phyloP scores from a whole-genome alignment of 176 grass and related monocot genomes.

The Olyra latifolia region DNA sequence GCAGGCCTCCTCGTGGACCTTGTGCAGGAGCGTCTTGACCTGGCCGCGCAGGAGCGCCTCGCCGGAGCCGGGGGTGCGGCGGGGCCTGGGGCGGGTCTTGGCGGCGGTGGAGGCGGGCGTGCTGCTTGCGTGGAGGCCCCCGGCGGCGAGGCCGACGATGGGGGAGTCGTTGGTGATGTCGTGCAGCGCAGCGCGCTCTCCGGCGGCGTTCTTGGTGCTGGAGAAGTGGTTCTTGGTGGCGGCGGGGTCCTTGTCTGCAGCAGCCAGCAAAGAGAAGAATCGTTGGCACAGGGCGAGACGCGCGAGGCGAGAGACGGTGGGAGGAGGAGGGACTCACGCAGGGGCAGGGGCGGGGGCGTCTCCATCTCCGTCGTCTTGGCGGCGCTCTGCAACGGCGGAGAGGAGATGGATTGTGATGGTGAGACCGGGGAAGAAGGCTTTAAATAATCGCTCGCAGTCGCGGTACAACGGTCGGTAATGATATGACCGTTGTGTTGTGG shows the following conservation, averaged over 20 bases:
- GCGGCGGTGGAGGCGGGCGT: constrained; percentile 41
- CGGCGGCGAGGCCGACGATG: constrained; percentile 67
- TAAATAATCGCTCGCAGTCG: too few relatives aligned
- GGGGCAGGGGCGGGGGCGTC: too few relatives aligned
- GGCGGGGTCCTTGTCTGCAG: background rate
- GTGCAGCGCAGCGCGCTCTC: constrained; percentile 53
- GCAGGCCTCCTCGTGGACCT: constrained; percentile 66
- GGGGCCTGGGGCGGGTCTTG: constrained; percentile 39
- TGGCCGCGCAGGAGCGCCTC: constrained; percentile 85
- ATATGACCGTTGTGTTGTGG: too few relatives aligned
- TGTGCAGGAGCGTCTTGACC: constrained; percentile 83
- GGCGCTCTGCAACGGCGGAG: too few relatives aligned
- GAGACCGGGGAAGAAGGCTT: too few relatives aligned
- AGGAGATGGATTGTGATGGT: too few relatives aligned
- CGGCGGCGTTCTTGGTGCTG: constrained; percentile 31
- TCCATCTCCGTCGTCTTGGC: too few relatives aligned
- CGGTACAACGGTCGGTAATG: too few relatives aligned
- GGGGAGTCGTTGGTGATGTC: constrained; percentile 98
- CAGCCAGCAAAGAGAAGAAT: constrained; percentile 1
- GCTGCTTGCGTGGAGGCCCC: constrained; percentile 35
- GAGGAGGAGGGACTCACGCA: too few relatives aligned
- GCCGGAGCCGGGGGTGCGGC: constrained; percentile 59
- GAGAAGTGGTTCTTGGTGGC: background rate
- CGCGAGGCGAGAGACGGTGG: too few relatives aligned
- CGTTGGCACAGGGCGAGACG: too few relatives aligned